Base-by-base conservation (phyloP, 192 early-diverging fungal species). In the Backusella luteola region DNA sequence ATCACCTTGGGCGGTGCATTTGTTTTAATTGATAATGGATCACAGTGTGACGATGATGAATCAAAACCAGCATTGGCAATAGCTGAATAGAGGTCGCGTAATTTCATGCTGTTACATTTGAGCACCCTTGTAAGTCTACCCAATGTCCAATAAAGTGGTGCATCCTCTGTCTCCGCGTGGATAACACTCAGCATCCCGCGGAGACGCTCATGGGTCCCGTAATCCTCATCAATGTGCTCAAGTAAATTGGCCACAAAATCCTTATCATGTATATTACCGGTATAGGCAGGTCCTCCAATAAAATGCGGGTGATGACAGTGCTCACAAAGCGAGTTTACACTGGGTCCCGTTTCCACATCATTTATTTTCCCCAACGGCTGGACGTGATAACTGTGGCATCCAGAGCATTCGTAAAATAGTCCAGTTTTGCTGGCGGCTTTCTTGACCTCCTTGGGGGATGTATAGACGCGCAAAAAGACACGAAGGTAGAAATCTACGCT, bases 401-500 rank as follows among this genome's bases (percentile, higher is more conserved):
- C 90, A 12, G 85, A 83, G 83, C 98, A 99, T 72, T 90, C 88
- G 82, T 96, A 97, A 6, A 97, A 92, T 59, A 95, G 38, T 4
- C 86, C 88, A 1, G 93, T 90, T 81, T 98, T 95, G 77, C 93
- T 95, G 14, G 92, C 91, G 14, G 89, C 83, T 63, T 88, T 87
- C 79, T 99, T 99, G 36, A 92, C 90, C 76, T 92, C 74, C 26
- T 85, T 76, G 1, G 96, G 84, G 32, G 90, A 94, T 32, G 90
- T 85, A 59, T 91, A 88, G 3, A 99, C 94, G 6, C 94, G 90
- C 38, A 99, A 94, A 86, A 99, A 99, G 15, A 99, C 89, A 52
- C 98, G 90, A 41, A 99, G 89, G 79, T 99, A 99, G 77, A 97
- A 99, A 82, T 99, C 98, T 23, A 99, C 99, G 84, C 95, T 96